Conservation (phyloP, 805 yeast genomes). For the Kodamaea laetipori region DNA sequence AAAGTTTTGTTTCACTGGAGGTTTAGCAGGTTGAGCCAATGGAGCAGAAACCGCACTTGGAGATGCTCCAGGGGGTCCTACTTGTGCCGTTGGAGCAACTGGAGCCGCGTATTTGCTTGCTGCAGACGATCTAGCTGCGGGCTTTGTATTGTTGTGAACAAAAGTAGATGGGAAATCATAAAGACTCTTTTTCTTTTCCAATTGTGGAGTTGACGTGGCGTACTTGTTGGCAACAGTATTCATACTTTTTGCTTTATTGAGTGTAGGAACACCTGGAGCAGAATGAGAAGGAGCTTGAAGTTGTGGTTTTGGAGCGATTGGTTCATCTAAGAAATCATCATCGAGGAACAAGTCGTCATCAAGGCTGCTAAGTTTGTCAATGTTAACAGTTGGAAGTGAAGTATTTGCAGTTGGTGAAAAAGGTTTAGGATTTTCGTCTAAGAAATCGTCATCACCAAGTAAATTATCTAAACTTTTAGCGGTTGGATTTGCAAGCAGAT, state of each 20-base stretch:
- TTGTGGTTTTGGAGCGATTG: background rate
- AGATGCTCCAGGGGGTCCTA: constrained; percentile 6
- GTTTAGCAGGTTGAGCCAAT: constrained; percentile 8
- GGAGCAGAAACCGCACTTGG: constrained; percentile 17
- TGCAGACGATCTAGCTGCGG: constrained; percentile 38
- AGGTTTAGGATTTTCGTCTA: constrained; percentile 15
- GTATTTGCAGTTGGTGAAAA: no score
- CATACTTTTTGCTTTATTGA: background rate
- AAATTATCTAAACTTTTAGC: constrained; percentile 13
- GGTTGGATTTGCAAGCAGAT: no score
- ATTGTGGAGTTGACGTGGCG: constrained; percentile 13
- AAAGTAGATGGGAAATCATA: constrained; percentile 71
- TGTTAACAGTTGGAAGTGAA: background rate
- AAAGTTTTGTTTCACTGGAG: constrained; percentile 27
- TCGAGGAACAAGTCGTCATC: constrained; percentile 19
- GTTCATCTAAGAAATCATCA: constrained; percentile 23
- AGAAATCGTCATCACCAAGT: constrained; percentile 22
- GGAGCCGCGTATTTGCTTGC: constrained; percentile 22
- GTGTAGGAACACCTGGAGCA: background rate
- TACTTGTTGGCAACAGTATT: background rate
- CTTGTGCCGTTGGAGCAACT: constrained; percentile 1
- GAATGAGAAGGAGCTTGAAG: background rate
- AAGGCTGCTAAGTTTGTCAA: constrained; percentile 13
- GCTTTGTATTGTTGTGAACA: constrained; percentile 42
- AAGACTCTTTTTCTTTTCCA: constrained; percentile 69